phyloP scores from a whole-genome alignment of 176 grass and related monocot genomes.

The Alopecurus myosuroides region DNA sequence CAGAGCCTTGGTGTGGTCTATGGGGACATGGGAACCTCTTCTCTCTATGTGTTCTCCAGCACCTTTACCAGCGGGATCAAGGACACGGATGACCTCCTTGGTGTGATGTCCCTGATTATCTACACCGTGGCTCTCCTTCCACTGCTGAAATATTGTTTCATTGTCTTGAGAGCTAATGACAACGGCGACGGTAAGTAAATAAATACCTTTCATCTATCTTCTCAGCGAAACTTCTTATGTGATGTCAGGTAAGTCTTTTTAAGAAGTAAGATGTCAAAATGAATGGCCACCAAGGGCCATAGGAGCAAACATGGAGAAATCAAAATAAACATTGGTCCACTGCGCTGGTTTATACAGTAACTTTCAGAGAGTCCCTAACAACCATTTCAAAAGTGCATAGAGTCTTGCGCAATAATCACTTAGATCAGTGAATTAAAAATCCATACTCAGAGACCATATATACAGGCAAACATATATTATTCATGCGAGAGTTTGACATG shows the following conservation, averaged over 20 bases:
- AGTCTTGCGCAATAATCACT: not conserved
- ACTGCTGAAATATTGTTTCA: slow-evolving; percentile 59
- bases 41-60: slow-evolving; percentile 67
- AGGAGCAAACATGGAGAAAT: not conserved
- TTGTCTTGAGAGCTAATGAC: slow-evolving; percentile 65
- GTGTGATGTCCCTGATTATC: slow-evolving; percentile 61
- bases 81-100: slow-evolving; percentile 47
- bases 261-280: slow-evolving; percentile 1
- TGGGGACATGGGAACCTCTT: slow-evolving; percentile 68
- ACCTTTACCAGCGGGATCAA: slow-evolving; percentile 55
- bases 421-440: not conserved
- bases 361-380: not conserved
- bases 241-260: not conserved
- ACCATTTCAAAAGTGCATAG: not conserved
- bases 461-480: not conserved
- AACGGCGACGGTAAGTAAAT: slow-evolving; percentile 59
- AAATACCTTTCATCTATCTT: slow-evolving; percentile 21
- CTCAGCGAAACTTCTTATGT: not conserved
- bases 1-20: slow-evolving; percentile 75
- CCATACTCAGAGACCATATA: not conserved
- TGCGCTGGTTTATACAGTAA: not conserved
- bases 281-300: not conserved
- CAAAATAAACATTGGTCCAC: not conserved
- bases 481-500: not conserved
- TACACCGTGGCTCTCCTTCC: slow-evolving; percentile 61